These are phyloP conservation scores for Serendipita sp. DNA, from an alignment of 768 basidiomycete species.

Conservation along the genomic window DNA sequence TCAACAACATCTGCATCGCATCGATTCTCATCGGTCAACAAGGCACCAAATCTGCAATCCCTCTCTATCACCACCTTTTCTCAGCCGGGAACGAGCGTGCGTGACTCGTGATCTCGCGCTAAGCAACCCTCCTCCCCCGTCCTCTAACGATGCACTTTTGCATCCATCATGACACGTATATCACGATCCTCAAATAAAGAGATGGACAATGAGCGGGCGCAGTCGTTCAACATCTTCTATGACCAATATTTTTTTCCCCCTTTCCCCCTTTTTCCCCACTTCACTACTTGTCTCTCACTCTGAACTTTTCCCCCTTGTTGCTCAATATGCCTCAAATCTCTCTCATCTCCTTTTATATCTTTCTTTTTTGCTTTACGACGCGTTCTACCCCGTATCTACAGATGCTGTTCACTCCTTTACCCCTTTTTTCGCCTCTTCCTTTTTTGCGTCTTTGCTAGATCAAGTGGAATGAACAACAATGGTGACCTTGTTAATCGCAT, in stretches of 20 bases:
- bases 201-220: conserved; percentile 7
- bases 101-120: not conserved
- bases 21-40: not conserved
- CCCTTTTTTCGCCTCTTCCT: not conserved
- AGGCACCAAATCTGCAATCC: not conserved
- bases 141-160: not conserved
- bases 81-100: not conserved
- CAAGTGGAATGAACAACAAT: conserved; percentile 5
- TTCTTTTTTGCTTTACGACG: not conserved
- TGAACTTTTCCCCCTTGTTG: not conserved
- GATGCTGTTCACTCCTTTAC: conserved; percentile 3
- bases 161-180: too few relatives aligned
- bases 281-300: not conserved
- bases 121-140: not conserved
- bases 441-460: conserved; percentile 6
- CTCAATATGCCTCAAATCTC: not conserved
- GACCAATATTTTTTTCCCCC: not conserved
- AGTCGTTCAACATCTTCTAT: conserved; percentile 5
- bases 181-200: not conserved
- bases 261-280: not conserved
- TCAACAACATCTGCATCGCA: not conserved
- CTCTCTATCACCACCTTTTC: not conserved
- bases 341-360: not conserved
- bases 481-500: not conserved
- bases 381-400: not conserved